Evolutionary conservation across 352 stramenopile species (phyloP), one percentile per base, ranked within the genome.

Genomic region (Globisporangium cederbergense): DNA sequence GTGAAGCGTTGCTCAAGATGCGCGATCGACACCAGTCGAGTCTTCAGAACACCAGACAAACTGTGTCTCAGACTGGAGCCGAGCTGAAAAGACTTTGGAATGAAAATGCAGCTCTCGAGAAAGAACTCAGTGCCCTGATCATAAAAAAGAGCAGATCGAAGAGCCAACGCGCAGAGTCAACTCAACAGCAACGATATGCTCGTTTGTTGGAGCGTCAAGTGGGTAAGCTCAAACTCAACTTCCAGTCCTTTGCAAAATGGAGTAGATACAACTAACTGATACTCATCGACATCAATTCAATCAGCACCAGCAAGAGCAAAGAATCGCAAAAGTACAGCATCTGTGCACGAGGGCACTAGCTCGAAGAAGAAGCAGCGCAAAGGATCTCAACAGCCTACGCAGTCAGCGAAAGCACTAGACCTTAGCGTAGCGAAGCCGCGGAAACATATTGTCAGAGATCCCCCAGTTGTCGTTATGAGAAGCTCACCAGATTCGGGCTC

Each of bases 161-260:
- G 20, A 60, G 22, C 2, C 42, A 54, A 32, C 30, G 46, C 5
- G 14, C 43, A 22, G 32, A 38, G 2, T 43, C 38, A 20, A 34
- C 22, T 13, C 53, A 60, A 18, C 53, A 62, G 16, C 30, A 56
- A 11, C 47, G 62, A 51, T 67, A 62, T 18, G 45, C 62, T 45
- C 53, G 62, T 1, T 45, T 67, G 40, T 14, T 67, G 42, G 53
- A 55, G 62, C 62, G 62, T 11, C 62, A 67, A 62, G 55, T 62
- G 9, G 62, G 62, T 67, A 60, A n/a, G 60, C 22, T 42, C n/a
- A 4, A 14, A 28, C 14, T 45, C 2, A 0, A 2, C 47, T 22
- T 57, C n/a, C 16, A 28, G 25, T 28, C 25, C 2, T 28, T 30
- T 34, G 5, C 5, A 3, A 20, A 47, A 56, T 32, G 13, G 1